Conservation (phyloP, 1,284 basidiomycete species). For the Leccinum pseudoinsigne region DNA sequence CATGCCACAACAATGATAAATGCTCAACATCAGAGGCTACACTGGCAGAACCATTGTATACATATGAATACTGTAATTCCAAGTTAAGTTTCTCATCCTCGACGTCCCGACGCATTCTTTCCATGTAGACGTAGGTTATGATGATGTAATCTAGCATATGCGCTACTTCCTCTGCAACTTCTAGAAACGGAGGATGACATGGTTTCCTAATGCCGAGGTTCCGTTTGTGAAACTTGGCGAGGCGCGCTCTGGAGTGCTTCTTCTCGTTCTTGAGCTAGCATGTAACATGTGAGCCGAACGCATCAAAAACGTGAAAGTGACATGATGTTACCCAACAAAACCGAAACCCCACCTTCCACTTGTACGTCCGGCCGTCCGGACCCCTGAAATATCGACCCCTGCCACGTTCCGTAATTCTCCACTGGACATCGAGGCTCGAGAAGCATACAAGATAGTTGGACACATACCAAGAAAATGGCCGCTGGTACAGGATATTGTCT, state of each 20-base stretch:
- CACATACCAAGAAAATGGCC: slow-evolving; percentile 21
- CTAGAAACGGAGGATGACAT: slow-evolving; percentile 30
- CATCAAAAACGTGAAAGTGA: neutral
- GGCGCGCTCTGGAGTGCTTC: slow-evolving; percentile 13
- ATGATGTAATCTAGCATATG: slow-evolving; percentile 37
- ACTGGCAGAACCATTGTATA: too few species aligned
- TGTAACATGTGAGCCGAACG: neutral
- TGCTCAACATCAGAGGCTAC: too few species aligned
- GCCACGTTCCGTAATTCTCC: neutral
- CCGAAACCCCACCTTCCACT: slow-evolving; percentile 26
- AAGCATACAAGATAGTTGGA: neutral
- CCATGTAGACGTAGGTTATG: slow-evolving; percentile 37
- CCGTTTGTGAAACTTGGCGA: slow-evolving; percentile 29
- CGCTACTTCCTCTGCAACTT: slow-evolving; percentile 33
- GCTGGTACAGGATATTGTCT: slow-evolving; percentile 12
- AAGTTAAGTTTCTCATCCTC: slow-evolving; percentile 21
- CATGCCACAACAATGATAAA: too few species aligned
- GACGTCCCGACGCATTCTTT: slow-evolving; percentile 30
- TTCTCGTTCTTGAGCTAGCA: slow-evolving; percentile 22
- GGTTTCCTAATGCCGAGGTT: slow-evolving; percentile 20
- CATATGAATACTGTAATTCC: neutral
- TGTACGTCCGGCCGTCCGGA: slow-evolving; percentile 27
- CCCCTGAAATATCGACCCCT: slow-evolving; percentile 25
- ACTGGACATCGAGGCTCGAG: neutral
- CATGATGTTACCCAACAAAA: slow-evolving; percentile 19